Base-by-base conservation (phyloP, 441 rosid genomes). In the Bruguiera hainesii region DNA sequence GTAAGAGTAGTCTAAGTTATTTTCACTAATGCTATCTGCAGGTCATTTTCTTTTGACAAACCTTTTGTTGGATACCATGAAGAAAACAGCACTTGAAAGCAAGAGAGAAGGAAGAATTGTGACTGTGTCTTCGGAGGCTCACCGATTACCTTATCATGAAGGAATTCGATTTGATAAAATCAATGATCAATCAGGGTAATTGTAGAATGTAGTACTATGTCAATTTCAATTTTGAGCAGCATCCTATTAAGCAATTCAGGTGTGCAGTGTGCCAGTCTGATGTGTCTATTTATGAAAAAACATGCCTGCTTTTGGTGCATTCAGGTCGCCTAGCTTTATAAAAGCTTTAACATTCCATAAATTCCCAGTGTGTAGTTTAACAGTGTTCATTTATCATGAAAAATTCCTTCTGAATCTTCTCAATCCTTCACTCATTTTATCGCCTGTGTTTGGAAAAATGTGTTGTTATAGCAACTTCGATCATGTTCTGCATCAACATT, bases 31-130 rank as follows among this genome's bases (percentile, higher is more conserved):
- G 8, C 30, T 64, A 60, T 55, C 49, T 72, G 72, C 84, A 83
- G 94, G 90, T 64, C 90, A 88, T 75, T 88, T 88, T 78, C 89
- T 88, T 72, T 69, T 88, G 73, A 83, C 94, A 39, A 81, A 70
- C 58, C 87, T 83, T 26, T 67, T 88, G 59, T 60, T 86, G 82
- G 94, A 86, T 28, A 84, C 68, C 4, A 84, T 88, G 90, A 88
- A 86, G 79, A 79, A 78, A 70, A 81, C 94, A 29, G 78, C 89
- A 23, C 71, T n/a, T 49, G 67, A 71, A 68, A 81, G 82, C 59
- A 68, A 56, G 58, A 83, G 68, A 69, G 88, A 88, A 78, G 90
- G 90, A 71, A 79, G 93, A 70, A 81, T 89, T 56, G 74, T 87
- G 53, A 85, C 74, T 53, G 86, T 89, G 21, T 76, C 92, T 31